phyloP scores from a whole-genome alignment of 2,329 filamentous ascomycete species.

The Xylaria sp. region DNA sequence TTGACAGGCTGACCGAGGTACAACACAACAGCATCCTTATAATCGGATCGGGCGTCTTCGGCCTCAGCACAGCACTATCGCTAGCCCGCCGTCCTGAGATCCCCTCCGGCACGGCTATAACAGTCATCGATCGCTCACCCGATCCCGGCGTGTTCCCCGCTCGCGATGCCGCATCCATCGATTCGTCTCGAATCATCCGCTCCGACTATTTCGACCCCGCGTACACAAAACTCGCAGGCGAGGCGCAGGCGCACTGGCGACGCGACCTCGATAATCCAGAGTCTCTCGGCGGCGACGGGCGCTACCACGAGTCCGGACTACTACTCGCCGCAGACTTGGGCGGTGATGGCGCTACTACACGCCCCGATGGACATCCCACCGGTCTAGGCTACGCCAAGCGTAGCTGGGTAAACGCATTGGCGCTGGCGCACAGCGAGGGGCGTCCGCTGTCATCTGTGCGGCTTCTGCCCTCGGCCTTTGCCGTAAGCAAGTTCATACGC shows the following conservation, averaged over 20 bases:
- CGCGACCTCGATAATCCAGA: conserved; percentile 59
- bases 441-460: conserved; percentile 54
- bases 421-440: conserved; percentile 56
- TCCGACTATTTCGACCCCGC: conserved; percentile 83
- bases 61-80: conserved; percentile 66
- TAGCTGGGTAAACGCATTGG: conserved; percentile 70
- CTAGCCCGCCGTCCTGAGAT: conserved; percentile 71
- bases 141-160: conserved; percentile 65
- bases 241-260: conserved; percentile 78
- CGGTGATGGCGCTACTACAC: conserved; percentile 33
- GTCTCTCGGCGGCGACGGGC: conserved; percentile 68
- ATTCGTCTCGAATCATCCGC: conserved; percentile 72
- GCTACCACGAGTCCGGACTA: conserved; percentile 77
- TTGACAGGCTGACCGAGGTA: conserved; percentile 11
- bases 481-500: conserved; percentile 58
- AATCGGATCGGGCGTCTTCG: conserved; percentile 67
- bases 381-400: conserved; percentile 68
- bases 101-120: conserved; percentile 63
- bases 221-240: conserved; percentile 78
- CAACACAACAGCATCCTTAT: conserved; percentile 65
- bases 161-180: conserved; percentile 68
- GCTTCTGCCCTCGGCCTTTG: conserved; percentile 57
- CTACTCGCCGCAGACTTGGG: conserved; percentile 66
- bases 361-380: conserved; percentile 53
- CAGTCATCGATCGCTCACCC: conserved; percentile 66